Percentiles rank a stretch among this genome's conserved stretches.
phyloP scores from a whole-genome alignment of 148 eudicot genomes.

The Fagopyrum tataricum region DNA sequence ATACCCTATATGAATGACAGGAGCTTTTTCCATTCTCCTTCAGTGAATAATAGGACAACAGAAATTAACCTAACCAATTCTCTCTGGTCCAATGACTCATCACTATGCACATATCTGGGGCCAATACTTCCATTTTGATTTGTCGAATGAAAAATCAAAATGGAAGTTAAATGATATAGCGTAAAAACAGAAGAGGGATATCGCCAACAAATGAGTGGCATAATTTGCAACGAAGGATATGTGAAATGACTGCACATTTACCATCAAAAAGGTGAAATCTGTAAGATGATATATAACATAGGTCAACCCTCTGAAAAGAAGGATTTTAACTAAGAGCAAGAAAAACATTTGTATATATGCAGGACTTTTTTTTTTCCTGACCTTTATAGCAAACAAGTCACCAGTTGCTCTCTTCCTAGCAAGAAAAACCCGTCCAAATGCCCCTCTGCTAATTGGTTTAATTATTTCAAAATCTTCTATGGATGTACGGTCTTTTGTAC shows the following conservation, averaged over 20 bases:
- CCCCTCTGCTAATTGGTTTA: slow-evolving; percentile 99
- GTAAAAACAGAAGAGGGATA: neutral
- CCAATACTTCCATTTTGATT: neutral
- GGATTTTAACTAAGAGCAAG: neutral
- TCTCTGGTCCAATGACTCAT: neutral
- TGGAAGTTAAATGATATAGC: neutral
- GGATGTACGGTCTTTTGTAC: slow-evolving; percentile 79
- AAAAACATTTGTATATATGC: neutral
- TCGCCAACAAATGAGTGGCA: neutral
- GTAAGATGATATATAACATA: neutral
- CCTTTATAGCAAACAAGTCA: slow-evolving; percentile 97
- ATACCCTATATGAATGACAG: neutral
- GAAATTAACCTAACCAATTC: neutral
- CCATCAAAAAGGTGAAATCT: neutral
- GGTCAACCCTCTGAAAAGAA: neutral
- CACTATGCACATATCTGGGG: neutral
- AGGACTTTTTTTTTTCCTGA: slow-evolving; percentile 18
- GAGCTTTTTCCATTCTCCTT: neutral
- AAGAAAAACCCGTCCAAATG: slow-evolving; percentile 95
- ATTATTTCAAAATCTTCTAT: slow-evolving; percentile 97
- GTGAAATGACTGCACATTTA: neutral
- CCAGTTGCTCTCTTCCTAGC: slow-evolving; percentile 96
- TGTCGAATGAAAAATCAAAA: neutral
- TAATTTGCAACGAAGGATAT: neutral
- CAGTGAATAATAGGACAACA: neutral